A percentile compares a stretch with the other conserved stretches of the same genome.
These are phyloP conservation scores for Bonia amplexicaulis DNA, from an alignment of 176 grass and related monocot species.

Conservation along the genomic window DNA sequence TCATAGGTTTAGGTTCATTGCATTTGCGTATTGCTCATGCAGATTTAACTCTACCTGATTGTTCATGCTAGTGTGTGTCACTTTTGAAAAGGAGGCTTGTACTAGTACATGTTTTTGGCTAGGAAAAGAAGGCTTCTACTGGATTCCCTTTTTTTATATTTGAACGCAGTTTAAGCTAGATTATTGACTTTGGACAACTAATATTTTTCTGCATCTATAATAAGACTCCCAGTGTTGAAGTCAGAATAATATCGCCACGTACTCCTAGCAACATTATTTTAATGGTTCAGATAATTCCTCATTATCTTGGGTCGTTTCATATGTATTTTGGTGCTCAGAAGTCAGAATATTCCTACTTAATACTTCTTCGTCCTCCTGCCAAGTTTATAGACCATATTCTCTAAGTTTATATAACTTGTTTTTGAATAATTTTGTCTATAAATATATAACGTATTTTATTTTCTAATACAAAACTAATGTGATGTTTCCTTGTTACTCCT, in stretches of 20 bases:
- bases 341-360: slow-evolving; percentile 4
- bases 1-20: background rate
- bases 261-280: background rate
- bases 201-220: background rate
- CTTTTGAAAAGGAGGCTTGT: background rate
- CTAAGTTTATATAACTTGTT: too few species aligned
- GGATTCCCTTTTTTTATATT: background rate
- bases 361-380: background rate
- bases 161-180: background rate
- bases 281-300: background rate
- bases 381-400: too few species aligned
- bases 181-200: background rate
- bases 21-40: background rate
- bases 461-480: too few species aligned
- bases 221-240: background rate
- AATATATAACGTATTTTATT: too few species aligned
- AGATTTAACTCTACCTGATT: background rate
- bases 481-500: too few species aligned
- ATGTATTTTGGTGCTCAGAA: background rate
- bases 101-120: background rate
- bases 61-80: background rate
- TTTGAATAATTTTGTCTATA: too few species aligned
- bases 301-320: background rate
- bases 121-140: background rate
- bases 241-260: background rate